phyloP scores from a whole-genome alignment of 495 filamentous ascomycete species.

The Poronia punctata region DNA sequence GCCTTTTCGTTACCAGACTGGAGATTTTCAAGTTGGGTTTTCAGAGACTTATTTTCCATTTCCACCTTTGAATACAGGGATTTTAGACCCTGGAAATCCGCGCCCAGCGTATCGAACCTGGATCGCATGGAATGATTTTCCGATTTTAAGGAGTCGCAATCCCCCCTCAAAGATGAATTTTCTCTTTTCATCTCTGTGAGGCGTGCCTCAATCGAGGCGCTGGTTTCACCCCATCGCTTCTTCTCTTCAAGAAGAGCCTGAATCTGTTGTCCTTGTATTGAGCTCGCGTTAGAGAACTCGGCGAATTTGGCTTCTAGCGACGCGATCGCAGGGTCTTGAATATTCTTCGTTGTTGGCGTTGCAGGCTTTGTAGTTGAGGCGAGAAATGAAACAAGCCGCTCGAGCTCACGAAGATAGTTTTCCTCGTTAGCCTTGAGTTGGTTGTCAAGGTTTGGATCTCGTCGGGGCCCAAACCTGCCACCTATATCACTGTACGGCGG shows the following conservation, averaged over 20 bases:
- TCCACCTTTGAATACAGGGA: not conserved
- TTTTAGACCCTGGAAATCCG: not conserved
- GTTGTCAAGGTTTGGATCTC: constrained; percentile 10
- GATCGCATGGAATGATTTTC: constrained; percentile 6
- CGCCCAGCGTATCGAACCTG: not conserved
- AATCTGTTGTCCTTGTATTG: constrained; percentile 14
- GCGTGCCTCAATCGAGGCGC: constrained; percentile 5
- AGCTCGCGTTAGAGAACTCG: constrained; percentile 8
- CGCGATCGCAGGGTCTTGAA: constrained; percentile 7
- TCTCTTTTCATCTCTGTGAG: constrained; percentile 8
- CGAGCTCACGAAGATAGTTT: constrained; percentile 9
- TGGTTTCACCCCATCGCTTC: constrained; percentile 2
- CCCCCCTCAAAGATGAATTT: not conserved
- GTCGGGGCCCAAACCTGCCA: constrained; percentile 6
- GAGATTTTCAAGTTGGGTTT: not conserved
- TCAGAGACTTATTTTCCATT: constrained; percentile 3
- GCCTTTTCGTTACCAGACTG: constrained; percentile 1
- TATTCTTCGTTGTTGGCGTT: constrained; percentile 3
- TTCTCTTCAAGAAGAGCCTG: constrained; percentile 7
- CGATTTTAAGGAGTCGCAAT: constrained; percentile 1
- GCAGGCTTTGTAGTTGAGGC: not conserved
- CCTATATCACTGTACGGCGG: constrained; percentile 17
- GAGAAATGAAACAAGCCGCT: constrained; percentile 11
- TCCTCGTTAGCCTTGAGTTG: constrained; percentile 4
- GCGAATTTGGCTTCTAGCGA: constrained; percentile 15